Base-by-base conservation (phyloP, 306 rosid species). In the Vigna radiata region DNA sequence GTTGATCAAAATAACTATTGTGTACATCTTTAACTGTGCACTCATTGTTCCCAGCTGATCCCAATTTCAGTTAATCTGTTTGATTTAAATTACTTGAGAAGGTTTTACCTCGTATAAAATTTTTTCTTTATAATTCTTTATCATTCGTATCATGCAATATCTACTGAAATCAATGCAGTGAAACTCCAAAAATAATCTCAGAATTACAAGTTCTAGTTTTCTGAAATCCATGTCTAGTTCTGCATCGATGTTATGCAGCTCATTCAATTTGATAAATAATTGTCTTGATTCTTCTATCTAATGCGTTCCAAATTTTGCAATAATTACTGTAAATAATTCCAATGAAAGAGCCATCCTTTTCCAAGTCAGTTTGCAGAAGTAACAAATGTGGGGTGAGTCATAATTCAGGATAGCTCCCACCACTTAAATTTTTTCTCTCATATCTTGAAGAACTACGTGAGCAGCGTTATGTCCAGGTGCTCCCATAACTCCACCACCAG, bases 401-500 rank as follows among this genome's bases (percentile, higher is more conserved):
- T 33, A 46, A 67, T 48, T 29, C 5, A 6, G 78, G 37, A 48
- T 6, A 7, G 29, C 41, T 46, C 27, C 6, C 7, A 31, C 41
- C 41, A 48, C 43, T 74, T 41, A 73, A 23, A 60, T 53, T 66
- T 44, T 36, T 71, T 81, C 80, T 54, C 73, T 84, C 39, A 85
- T 55, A 59, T 92, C 92, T 81, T 85, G 84, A 59, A 95, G 93
- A 83, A 86, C 95, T 31, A 88, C 10, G 14, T n/a, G 86, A n/a
- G 97, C 97, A 37, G 96, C 95, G 63, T 94, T 94, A 59, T 89
- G 96, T 54, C 97, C 97, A 0, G 98, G 92, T 43, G 97, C 97
- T 6, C 97, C 97, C 97, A 94, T 92, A 71, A 94, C 97, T 15
- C 98, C 98, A 14, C 98, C 98, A 0, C 98, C 98, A 2, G 98